Conservation (phyloP, 2,329 filamentous ascomycete genomes). For the Claviceps cyperi region DNA sequence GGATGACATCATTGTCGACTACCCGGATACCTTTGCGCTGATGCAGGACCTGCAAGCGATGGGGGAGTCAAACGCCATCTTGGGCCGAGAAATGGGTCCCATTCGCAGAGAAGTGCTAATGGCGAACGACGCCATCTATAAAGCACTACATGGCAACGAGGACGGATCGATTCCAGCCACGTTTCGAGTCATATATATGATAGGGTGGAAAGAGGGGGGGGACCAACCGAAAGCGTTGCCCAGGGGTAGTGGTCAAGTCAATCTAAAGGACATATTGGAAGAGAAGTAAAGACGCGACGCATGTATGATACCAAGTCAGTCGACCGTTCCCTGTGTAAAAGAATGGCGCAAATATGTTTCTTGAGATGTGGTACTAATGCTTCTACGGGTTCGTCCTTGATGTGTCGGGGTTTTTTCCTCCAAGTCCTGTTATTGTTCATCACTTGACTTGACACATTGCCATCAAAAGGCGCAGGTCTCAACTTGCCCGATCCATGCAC, state of each 20-base stretch:
- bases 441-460: background rate
- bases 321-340: background rate
- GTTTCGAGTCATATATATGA: constrained; percentile 95
- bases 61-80: constrained; percentile 84
- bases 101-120: constrained; percentile 73
- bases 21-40: constrained; percentile 73
- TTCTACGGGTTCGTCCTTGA: too few species aligned
- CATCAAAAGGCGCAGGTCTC: background rate
- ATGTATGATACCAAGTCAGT: background rate
- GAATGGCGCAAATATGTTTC: background rate
- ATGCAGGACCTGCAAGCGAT: constrained; percentile 94
- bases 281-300: constrained; percentile 20
- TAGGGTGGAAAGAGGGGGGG: constrained; percentile 83
- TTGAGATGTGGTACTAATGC: background rate
- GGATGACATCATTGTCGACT: constrained; percentile 93
- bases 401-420: too few species aligned
- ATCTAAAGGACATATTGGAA: constrained; percentile 66
- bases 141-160: constrained; percentile 69
- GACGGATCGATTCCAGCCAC: constrained; percentile 73
- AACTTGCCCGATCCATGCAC: background rate
- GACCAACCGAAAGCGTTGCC: constrained; percentile 67
- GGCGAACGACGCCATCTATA: constrained; percentile 80
- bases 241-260: constrained; percentile 74
- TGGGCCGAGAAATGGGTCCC: constrained; percentile 67
- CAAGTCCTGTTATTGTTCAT: background rate